phyloP scores from a whole-genome alignment of 2,329 filamentous ascomycete species.

The Diplocarpon rosae region DNA sequence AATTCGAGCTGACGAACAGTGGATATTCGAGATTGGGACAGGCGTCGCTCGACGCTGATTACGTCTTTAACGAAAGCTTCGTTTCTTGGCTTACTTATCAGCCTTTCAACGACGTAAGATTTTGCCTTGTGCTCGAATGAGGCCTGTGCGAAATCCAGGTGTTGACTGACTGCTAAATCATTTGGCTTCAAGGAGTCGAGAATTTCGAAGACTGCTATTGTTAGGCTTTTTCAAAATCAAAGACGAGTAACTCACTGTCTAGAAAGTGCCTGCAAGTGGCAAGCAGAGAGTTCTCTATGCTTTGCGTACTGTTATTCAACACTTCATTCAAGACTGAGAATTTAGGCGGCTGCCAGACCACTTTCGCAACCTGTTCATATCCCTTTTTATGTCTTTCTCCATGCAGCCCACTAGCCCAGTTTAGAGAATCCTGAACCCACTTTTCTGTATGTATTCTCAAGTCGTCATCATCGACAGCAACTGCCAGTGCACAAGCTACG shows the following conservation, averaged over 20 bases:
- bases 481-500: constrained; percentile 19
- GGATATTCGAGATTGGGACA: constrained; percentile 10
- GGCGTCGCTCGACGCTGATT: constrained; percentile 11
- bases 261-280: constrained; percentile 16
- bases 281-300: constrained; percentile 8
- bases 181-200: constrained; percentile 1
- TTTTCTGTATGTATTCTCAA: constrained; percentile 13
- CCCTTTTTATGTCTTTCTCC: constrained; percentile 12
- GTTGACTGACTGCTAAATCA: neutral
- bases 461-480: constrained; percentile 15
- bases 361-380: constrained; percentile 16
- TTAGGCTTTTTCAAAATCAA: constrained; percentile 1
- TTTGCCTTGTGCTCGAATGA: constrained; percentile 13
- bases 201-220: constrained; percentile 12
- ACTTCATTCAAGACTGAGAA: neutral
- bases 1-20: constrained; percentile 16
- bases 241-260: constrained; percentile 14
- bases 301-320: neutral
- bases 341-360: constrained; percentile 19
- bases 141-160: constrained; percentile 9
- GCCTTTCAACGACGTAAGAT: constrained; percentile 15
- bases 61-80: constrained; percentile 19
- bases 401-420: constrained; percentile 12
- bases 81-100: constrained; percentile 13
- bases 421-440: constrained; percentile 19